phyloP scores from a whole-genome alignment of 192 early-diverging fungal genomes.

The Coemansia sp. region DNA sequence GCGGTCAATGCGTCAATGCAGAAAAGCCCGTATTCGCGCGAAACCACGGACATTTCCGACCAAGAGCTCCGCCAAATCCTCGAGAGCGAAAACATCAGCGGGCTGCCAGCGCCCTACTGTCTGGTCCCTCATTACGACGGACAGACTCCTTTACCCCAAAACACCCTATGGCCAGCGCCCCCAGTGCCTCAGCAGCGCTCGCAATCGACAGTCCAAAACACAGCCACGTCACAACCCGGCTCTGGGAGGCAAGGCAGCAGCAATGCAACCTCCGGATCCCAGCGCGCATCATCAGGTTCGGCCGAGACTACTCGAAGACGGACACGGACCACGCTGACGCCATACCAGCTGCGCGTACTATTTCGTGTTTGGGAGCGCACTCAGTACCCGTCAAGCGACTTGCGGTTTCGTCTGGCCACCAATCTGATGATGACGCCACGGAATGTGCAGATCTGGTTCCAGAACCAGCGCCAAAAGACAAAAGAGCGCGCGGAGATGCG shows the following conservation, averaged over 20 bases:
- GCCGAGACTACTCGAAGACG: conserved; percentile 40
- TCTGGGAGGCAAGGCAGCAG: background rate
- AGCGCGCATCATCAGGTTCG: conserved; percentile 11
- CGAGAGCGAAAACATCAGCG: conserved; percentile 54
- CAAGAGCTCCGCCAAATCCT: conserved; percentile 54
- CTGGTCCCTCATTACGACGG: conserved; percentile 48
- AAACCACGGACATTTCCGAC: conserved; percentile 53
- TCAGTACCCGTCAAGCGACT: conserved; percentile 70
- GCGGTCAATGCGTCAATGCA: conserved; percentile 47
- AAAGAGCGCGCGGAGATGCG: conserved; percentile 58
- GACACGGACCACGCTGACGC: conserved; percentile 59
- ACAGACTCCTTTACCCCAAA: conserved; percentile 26
- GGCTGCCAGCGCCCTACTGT: conserved; percentile 45
- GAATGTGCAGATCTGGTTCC: conserved; percentile 91
- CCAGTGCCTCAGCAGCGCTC: background rate
- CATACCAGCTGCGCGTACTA: conserved; percentile 59
- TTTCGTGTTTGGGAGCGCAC: conserved; percentile 63
- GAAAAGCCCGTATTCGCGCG: conserved; percentile 48
- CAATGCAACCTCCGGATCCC: conserved; percentile 8
- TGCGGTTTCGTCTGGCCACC: conserved; percentile 68
- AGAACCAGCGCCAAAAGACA: conserved; percentile 80
- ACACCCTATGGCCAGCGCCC: conserved; percentile 22
- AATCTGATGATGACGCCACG: conserved; percentile 76
- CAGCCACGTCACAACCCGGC: background rate
- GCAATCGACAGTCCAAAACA: conserved; percentile 8